These are phyloP conservation scores for Pugionium cornutum DNA, from an alignment of 345 rosid genomes.

Conservation along the genomic window DNA sequence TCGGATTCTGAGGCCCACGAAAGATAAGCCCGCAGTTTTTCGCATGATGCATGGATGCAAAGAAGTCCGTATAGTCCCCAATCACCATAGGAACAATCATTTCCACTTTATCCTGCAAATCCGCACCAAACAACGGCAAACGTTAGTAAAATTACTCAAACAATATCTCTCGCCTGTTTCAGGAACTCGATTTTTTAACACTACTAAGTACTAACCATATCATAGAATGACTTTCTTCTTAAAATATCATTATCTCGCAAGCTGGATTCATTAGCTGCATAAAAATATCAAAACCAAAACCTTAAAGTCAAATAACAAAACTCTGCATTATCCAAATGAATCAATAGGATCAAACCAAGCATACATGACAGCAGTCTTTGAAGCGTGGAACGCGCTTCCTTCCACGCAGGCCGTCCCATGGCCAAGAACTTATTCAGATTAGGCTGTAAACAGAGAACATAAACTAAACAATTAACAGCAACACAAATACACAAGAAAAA, in stretches of 20 bases:
- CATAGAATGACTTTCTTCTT: conserved; percentile 63
- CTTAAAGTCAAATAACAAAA: conserved; percentile 3
- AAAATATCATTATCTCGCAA: conserved; percentile 70
- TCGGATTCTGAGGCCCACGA: conserved; percentile 80
- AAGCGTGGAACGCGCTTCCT: conserved; percentile 86
- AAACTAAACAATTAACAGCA: conserved; percentile 18
- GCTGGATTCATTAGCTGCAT: conserved; percentile 65
- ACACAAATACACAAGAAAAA: background rate
- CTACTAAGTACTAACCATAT: conserved; percentile 52
- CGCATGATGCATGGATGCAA: conserved; percentile 89
- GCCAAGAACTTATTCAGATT: conserved; percentile 77
- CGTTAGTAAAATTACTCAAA: conserved; percentile 7
- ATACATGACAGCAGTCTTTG: conserved; percentile 80
- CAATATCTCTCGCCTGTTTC: conserved; percentile 3
- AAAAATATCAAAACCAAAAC: conserved; percentile 34
- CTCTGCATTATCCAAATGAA: conserved; percentile 9
- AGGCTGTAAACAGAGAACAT: conserved; percentile 56
- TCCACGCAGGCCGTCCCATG: conserved; percentile 93
- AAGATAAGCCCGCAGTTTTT: conserved; percentile 90
- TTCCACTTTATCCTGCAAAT: conserved; percentile 66
- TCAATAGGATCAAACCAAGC: conserved; percentile 24
- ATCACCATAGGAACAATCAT: conserved; percentile 83
- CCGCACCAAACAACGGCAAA: conserved; percentile 12
- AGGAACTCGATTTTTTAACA: background rate
- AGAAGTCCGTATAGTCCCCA: conserved; percentile 97